These are phyloP conservation scores for Syzygium grande DNA, from an alignment of 345 rosid species.

Conservation along the genomic window DNA sequence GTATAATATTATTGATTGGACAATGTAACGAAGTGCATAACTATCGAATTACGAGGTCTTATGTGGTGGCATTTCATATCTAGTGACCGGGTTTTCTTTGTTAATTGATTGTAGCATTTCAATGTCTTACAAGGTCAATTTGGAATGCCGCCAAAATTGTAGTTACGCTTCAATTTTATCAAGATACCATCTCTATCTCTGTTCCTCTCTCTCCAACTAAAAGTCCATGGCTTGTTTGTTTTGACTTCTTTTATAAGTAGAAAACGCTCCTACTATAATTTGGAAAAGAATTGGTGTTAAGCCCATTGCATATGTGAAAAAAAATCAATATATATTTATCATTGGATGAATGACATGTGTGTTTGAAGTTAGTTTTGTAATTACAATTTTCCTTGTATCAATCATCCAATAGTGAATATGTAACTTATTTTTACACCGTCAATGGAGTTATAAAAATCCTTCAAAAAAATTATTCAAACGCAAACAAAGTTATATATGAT, in stretches of 20 bases:
- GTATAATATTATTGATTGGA: background rate
- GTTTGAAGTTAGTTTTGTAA: no score
- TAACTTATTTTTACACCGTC: no score
- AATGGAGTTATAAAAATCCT: background rate
- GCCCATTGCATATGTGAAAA: rapidly evolving
- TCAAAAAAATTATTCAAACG: background rate
- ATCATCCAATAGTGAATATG: no score
- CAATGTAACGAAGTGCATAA: background rate
- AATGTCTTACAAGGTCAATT: background rate
- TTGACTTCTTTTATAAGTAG: background rate
- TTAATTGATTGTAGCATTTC: background rate
- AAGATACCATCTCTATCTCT: background rate
- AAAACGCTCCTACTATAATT: background rate
- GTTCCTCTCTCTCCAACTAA: background rate
- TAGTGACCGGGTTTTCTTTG: background rate
- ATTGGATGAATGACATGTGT: no score
- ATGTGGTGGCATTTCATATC: no score
- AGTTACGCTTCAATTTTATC: background rate
- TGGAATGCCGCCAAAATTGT: background rate
- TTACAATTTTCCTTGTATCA: background rate
- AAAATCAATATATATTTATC: no score
- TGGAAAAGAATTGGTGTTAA: no score
- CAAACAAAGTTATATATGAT: no score
- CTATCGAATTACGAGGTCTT: background rate
- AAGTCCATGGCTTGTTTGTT: background rate